These are phyloP conservation scores for Rubia tinctorum DNA, from an alignment of 305 asterid species.

Conservation along the genomic window DNA sequence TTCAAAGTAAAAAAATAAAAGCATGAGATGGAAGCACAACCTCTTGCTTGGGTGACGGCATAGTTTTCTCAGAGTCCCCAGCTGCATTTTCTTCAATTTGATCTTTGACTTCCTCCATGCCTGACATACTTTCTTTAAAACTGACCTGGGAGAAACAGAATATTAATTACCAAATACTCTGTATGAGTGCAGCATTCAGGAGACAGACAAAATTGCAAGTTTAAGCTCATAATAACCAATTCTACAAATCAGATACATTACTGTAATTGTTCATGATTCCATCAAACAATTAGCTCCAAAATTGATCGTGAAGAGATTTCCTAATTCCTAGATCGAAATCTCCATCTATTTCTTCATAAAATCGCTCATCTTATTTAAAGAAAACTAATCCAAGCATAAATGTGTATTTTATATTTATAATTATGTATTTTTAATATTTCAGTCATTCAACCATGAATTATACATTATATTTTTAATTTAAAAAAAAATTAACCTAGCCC, in stretches of 20 bases:
- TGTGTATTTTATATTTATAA: too few relatives aligned
- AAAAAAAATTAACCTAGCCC: too few relatives aligned
- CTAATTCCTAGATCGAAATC: background rate
- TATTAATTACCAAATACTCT: background rate
- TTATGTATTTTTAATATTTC: too few relatives aligned
- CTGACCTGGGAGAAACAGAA: slow-evolving; percentile 21
- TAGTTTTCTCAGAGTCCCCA: slow-evolving; percentile 41
- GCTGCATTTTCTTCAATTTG: slow-evolving; percentile 40
- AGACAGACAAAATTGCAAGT: background rate
- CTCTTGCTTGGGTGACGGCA: slow-evolving; percentile 61
- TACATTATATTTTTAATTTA: too few relatives aligned
- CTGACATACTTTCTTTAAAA: slow-evolving; percentile 47
- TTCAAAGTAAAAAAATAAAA: background rate
- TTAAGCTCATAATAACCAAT: background rate
- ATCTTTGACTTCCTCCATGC: slow-evolving; percentile 62
- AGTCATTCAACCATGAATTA: too few relatives aligned
- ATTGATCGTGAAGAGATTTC: background rate
- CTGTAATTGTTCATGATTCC: too few relatives aligned
- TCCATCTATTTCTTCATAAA: background rate
- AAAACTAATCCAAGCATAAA: background rate
- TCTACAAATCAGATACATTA: background rate
- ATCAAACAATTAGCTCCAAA: background rate
- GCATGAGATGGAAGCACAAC: slow-evolving; percentile 37
- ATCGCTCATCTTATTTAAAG: background rate
- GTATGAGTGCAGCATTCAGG: background rate